These are phyloP conservation scores for Hypholoma sublateritium DNA, from an alignment of 768 basidiomycete genomes.

Conservation along the genomic window DNA sequence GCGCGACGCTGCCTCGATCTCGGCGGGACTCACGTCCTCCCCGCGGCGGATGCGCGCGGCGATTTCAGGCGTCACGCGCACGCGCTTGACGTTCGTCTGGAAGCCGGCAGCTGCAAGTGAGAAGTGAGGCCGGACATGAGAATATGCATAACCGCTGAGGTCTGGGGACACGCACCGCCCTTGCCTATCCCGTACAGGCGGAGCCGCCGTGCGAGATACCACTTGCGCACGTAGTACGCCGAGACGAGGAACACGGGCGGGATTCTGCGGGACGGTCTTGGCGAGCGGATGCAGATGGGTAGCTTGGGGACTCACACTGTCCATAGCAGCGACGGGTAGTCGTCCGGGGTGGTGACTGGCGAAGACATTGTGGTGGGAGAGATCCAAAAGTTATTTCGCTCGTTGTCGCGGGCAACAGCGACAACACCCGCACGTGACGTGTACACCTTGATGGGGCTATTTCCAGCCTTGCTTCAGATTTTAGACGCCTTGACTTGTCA, in stretches of 20 bases:
- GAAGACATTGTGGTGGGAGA: constrained; percentile 5
- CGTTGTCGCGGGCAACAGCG: background rate
- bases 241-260: constrained; percentile 45
- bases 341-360: constrained; percentile 20
- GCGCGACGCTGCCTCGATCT: constrained; percentile 46
- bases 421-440: background rate
- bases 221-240: constrained; percentile 46
- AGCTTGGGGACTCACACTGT: constrained; percentile 34
- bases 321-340: constrained; percentile 44
- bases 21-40: constrained; percentile 52
- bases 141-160: background rate
- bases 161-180: constrained; percentile 38
- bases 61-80: constrained; percentile 55
- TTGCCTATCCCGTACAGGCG: constrained; percentile 54
- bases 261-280: constrained; percentile 28
- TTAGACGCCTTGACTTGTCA: no score
- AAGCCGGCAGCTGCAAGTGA: constrained; percentile 47
- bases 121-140: background rate
- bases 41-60: constrained; percentile 51
- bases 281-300: background rate
- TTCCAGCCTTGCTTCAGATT: no score
- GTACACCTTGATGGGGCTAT: background rate
- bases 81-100: constrained; percentile 49
- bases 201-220: constrained; percentile 47
- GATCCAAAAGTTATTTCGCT: background rate